These are phyloP conservation scores for Carex pumila DNA, from an alignment of 176 grass and related monocot genomes.

Conservation along the genomic window DNA sequence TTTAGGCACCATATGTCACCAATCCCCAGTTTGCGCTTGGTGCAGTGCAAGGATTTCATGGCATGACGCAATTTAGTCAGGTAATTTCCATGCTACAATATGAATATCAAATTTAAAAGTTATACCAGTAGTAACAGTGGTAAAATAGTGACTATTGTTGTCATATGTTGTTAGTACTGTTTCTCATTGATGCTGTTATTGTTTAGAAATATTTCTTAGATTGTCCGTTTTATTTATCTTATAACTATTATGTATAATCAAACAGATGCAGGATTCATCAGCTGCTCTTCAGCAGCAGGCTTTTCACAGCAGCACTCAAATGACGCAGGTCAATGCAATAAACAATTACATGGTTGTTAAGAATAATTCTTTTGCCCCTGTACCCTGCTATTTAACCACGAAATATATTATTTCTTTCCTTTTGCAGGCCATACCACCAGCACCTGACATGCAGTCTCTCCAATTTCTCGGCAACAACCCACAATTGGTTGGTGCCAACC, in stretches of 20 bases:
- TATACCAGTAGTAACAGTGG: neutral
- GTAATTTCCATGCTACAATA: slow-evolving; percentile 26
- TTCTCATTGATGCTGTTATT: neutral
- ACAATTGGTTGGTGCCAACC: slow-evolving; percentile 12
- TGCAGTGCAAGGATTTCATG: slow-evolving; percentile 66
- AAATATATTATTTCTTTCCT: slow-evolving; percentile 15
- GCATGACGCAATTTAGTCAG: slow-evolving; percentile 76
- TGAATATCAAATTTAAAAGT: neutral
- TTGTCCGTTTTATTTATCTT: neutral
- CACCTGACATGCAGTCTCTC: slow-evolving; percentile 58
- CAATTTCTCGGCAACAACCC: slow-evolving; percentile 50
- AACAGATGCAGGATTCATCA: slow-evolving; percentile 62
- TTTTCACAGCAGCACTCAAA: slow-evolving; percentile 54
- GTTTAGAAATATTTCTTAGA: neutral
- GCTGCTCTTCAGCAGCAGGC: slow-evolving; percentile 55
- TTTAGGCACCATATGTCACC: slow-evolving; percentile 55
- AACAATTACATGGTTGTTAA: neutral
- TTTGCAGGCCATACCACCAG: slow-evolving; percentile 30
- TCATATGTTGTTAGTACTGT: neutral
- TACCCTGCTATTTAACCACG: slow-evolving; percentile 9
- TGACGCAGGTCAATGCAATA: slow-evolving; percentile 45
- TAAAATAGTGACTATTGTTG: neutral
- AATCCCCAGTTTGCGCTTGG: slow-evolving; percentile 57
- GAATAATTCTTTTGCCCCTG: neutral
- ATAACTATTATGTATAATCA: neutral